These are phyloP conservation scores for Saitozyma sp. DNA, from an alignment of 768 basidiomycete genomes.

Conservation along the genomic window DNA sequence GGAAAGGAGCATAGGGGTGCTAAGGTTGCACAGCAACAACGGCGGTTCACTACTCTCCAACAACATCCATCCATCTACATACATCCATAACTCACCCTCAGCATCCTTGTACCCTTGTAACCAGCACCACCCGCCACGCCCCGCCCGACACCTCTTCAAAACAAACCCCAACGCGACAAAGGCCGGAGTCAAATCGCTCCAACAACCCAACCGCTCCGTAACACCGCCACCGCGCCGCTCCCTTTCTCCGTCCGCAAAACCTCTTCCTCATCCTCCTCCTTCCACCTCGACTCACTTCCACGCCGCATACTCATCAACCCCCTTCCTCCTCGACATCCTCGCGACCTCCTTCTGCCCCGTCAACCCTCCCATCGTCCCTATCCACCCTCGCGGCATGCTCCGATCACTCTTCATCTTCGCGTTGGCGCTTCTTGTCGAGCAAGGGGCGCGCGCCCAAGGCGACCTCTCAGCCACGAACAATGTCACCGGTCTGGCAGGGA, in stretches of 20 bases:
- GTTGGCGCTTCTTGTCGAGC: background rate
- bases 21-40: too few relatives aligned
- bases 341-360: background rate
- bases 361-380: background rate
- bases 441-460: conserved; percentile 11
- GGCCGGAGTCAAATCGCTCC: too few relatives aligned
- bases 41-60: too few relatives aligned
- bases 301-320: too few relatives aligned
- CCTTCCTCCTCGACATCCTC: background rate
- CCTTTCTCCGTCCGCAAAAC: background rate
- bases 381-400: conserved; percentile 1
- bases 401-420: conserved; percentile 2
- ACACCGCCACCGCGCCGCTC: background rate
- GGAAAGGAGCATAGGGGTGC: too few relatives aligned
- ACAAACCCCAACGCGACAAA: too few relatives aligned
- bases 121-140: too few relatives aligned
- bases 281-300: background rate
- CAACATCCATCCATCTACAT: too few relatives aligned
- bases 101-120: too few relatives aligned
- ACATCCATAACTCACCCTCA: too few relatives aligned
- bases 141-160: too few relatives aligned
- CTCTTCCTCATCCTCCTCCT: background rate
- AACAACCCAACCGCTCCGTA: background rate
- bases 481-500: conserved; percentile 69
- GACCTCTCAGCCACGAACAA: conserved; percentile 57